Base-by-base conservation (phyloP, 2,329 filamentous ascomycete genomes). In the Aspergillus sp. region DNA sequence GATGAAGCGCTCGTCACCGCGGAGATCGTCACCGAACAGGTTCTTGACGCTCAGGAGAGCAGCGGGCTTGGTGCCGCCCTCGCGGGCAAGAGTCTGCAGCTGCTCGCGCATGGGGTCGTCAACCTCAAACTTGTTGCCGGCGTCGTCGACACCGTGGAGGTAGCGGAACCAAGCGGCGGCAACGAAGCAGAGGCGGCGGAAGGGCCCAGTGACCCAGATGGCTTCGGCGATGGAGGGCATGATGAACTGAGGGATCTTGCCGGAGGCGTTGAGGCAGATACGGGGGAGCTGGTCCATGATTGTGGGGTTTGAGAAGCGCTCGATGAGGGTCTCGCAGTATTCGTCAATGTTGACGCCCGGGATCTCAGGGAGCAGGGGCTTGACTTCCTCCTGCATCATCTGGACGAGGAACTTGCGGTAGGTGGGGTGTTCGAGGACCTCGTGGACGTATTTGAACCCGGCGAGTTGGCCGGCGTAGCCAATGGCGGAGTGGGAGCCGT, bases 341-440 rank as follows among this genome's bases (percentile, higher is more conserved):
- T 79, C 62, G 62, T 83, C 80, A 52, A 83, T 78, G 64, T 81
- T 69, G 59, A 83, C 80, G 39, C 79, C 81, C 0, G 75, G 73
- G 39, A 83, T 83, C 7, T 74, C 75, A 21, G 81, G 81, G 37
- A 83, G 71, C 15, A 81, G 72, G 0, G 81, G 81, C 73, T 82
- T 82, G 56, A 82, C 80, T 69, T 83, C 81, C 40, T 80, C 64
- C 60, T 83, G 79, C 81, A 83, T 82, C 80, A 83, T 82, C 69
- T 82, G 77, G 76, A 75, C 80, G 45, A 83, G 69, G 60, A 80
- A 80, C 62, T 77, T 74, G 72, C 70, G 67, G 73, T 78, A 81
- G 12, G 77, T 46, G 1, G 79, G 77, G 73, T 82, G 64, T 68
- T 76, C 73, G 73, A 83, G 80, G 46, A 82, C 81, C 67, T 83